A percentile compares a stretch with the other conserved stretches of the same genome.
Conservation (phyloP, 2,329 filamentous ascomycete genomes). For the Diaporthe ampelina region DNA sequence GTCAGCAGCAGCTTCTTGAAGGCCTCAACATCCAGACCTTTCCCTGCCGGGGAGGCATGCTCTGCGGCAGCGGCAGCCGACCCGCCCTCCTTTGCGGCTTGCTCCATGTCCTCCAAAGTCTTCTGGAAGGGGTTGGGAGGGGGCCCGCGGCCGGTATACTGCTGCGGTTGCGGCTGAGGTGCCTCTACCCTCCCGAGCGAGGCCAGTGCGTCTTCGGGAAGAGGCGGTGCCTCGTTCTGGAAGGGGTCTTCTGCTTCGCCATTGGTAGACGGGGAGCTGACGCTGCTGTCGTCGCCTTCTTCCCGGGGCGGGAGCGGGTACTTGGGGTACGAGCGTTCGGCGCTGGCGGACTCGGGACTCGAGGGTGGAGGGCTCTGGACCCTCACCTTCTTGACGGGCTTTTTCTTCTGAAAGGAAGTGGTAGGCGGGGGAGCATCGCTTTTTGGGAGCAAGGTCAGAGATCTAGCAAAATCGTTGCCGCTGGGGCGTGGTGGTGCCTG, state of each 20-base stretch:
- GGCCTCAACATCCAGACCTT: slow-evolving; percentile 80
- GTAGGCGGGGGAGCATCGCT: slow-evolving; percentile 49
- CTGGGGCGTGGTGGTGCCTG: slow-evolving; percentile 48
- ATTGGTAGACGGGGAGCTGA: slow-evolving; percentile 46
- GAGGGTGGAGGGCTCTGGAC: slow-evolving; percentile 74
- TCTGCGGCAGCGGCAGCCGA: slow-evolving; percentile 49
- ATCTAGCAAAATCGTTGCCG: slow-evolving; percentile 49
- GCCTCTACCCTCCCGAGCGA: slow-evolving; percentile 3
- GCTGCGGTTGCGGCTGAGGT: slow-evolving; percentile 29
- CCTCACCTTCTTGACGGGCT: slow-evolving; percentile 76
- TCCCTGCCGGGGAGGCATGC: slow-evolving; percentile 49
- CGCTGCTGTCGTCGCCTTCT: slow-evolving; percentile 51
- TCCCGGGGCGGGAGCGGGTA: slow-evolving; percentile 49
- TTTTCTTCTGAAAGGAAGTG: slow-evolving; percentile 58
- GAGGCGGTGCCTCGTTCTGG: slow-evolving; percentile 44
- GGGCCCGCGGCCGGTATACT: slow-evolving; percentile 46
- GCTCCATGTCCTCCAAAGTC: slow-evolving; percentile 66
- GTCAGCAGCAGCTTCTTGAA: slow-evolving; percentile 84
- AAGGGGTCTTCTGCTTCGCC: slow-evolving; percentile 53
- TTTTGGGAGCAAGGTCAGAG: slow-evolving; percentile 49
- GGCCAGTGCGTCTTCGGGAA: slow-evolving; percentile 44
- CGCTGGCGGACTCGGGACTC: slow-evolving; percentile 66
- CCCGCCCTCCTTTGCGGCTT: slow-evolving; percentile 50
- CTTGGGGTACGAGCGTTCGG: slow-evolving; percentile 48
- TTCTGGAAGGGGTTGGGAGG: slow-evolving; percentile 70